Conservation (phyloP, 2,329 filamentous ascomycete species). For the Dryadomyces quercivorus region DNA sequence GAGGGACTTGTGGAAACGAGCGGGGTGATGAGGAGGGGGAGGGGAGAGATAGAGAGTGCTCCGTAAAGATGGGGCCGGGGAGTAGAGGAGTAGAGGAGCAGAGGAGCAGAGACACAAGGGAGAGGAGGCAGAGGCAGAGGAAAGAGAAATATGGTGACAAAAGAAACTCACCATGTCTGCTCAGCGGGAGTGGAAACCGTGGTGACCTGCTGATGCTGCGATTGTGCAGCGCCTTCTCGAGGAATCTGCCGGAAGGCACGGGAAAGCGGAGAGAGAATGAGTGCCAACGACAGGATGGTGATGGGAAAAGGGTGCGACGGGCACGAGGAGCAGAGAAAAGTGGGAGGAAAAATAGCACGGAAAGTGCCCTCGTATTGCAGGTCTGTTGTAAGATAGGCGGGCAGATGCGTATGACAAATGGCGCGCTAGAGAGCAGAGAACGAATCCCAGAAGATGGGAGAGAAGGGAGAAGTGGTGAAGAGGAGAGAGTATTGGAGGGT, state of each 20-base stretch:
- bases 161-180: conserved; percentile 1
- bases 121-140: not conserved
- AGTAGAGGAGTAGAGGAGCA: not conserved
- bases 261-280: not conserved
- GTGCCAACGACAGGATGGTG: not conserved
- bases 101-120: not conserved
- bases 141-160: not conserved
- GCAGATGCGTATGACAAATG: conserved; percentile 4
- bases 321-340: not conserved
- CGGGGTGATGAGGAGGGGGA: not conserved
- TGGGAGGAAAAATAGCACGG: not conserved
- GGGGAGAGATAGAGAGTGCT: not conserved
- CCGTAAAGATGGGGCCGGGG: no score
- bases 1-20: not conserved
- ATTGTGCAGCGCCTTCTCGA: not conserved
- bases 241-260: not conserved
- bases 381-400: no score
- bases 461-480: no score
- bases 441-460: no score
- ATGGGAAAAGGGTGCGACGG: not conserved
- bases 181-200: not conserved
- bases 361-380: not conserved
- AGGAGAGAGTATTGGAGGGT: no score
- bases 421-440: not conserved
- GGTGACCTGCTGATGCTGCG: not conserved